A percentile compares a stretch with the other conserved stretches of the same genome.
Evolutionary conservation across 768 basidiomycete species (phyloP).

Genomic region (Leccinum rimulosum): DNA sequence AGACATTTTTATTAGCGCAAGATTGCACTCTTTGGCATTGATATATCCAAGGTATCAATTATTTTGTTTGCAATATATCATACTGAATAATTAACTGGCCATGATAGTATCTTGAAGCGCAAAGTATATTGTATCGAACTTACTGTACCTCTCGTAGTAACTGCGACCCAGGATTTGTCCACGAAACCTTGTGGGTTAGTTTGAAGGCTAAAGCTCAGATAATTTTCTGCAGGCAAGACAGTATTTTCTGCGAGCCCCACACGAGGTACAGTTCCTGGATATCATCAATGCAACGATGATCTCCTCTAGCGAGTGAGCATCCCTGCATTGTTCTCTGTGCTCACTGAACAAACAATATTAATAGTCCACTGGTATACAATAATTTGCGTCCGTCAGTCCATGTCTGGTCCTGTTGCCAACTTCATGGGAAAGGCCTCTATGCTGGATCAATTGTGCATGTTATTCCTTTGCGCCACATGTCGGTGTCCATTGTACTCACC

Average conservation of each 20-base stretch:
- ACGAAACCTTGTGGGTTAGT: slow-evolving; percentile 20
- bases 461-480: slow-evolving; percentile 35
- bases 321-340: background rate
- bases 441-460: too few relatives aligned
- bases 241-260: slow-evolving; percentile 36
- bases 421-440: slow-evolving; percentile 35
- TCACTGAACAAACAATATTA: background rate
- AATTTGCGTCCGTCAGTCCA: slow-evolving; percentile 9
- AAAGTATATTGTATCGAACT: slow-evolving; percentile 11
- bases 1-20: slow-evolving; percentile 65
- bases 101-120: slow-evolving; percentile 16
- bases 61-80: background rate
- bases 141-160: slow-evolving; percentile 13
- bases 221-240: slow-evolving; percentile 42
- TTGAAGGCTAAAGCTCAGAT: background rate
- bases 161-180: slow-evolving; percentile 11
- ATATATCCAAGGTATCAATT: slow-evolving; percentile 42
- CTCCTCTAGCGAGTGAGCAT: slow-evolving; percentile 34
- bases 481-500: background rate
- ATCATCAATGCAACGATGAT: too few relatives aligned
- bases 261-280: slow-evolving; percentile 8
- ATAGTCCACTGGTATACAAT: slow-evolving; percentile 13
- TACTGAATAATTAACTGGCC: slow-evolving; percentile 1
- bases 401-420: slow-evolving; percentile 42
- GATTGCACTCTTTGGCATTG: slow-evolving; percentile 59